phyloP scores from a whole-genome alignment of 805 yeast species.

The Millerago galiae region DNA sequence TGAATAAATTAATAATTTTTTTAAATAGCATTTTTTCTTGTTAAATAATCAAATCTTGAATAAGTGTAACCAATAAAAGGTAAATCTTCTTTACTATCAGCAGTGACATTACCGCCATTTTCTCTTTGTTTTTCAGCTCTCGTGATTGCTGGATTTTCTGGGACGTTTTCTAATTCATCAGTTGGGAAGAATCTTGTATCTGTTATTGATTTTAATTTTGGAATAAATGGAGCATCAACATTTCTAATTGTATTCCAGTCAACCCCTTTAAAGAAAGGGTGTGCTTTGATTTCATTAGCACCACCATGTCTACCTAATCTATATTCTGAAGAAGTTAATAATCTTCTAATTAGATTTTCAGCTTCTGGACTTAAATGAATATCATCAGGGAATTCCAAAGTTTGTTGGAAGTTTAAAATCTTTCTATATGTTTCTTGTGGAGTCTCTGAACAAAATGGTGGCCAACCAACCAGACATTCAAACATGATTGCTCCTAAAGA shows the following conservation, averaged over 20 bases:
- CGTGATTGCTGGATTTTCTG: constrained; percentile 76
- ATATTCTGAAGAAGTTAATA: constrained; percentile 82
- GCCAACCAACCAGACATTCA: constrained; percentile 94
- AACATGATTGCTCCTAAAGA: constrained; percentile 95
- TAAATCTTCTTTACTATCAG: constrained; percentile 71
- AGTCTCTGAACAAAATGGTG: constrained; percentile 92
- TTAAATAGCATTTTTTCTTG: constrained; percentile 54
- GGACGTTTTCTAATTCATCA: constrained; percentile 90
- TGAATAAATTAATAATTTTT: neutral
- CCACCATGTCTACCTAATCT: constrained; percentile 57
- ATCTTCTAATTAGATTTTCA: constrained; percentile 81
- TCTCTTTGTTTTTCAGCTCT: constrained; percentile 64
- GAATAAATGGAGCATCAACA: constrained; percentile 89
- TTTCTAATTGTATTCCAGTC: constrained; percentile 70
- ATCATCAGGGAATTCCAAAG: constrained; percentile 78
- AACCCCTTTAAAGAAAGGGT: constrained; percentile 78
- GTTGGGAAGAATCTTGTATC: constrained; percentile 98
- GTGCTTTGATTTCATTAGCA: constrained; percentile 64
- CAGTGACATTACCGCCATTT: constrained; percentile 30
- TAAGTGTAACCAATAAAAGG: constrained; percentile 98
- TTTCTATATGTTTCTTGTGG: constrained; percentile 95
- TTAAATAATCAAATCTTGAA: constrained; percentile 87
- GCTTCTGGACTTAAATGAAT: constrained; percentile 85
- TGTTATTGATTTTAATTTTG: constrained; percentile 84
- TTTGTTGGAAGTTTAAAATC: constrained; percentile 86